Evolutionary conservation across 331 rosid genomes (phyloP).

Genomic region (Stylosanthes scabra): DNA sequence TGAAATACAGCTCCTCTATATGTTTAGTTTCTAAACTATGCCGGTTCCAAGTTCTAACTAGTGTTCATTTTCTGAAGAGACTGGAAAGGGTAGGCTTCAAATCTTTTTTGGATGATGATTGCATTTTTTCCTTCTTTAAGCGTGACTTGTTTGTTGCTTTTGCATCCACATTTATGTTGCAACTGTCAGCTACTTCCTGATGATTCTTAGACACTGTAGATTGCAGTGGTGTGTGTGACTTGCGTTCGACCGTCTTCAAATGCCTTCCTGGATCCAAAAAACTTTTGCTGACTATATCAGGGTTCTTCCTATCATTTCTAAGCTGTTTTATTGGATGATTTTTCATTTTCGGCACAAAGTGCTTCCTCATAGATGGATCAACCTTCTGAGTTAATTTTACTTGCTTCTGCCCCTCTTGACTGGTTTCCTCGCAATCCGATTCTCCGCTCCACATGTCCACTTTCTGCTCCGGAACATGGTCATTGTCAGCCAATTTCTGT

Average conservation of each 20-base stretch:
- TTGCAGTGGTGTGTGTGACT: slow-evolving; percentile 1
- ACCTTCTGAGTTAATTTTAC: slow-evolving; percentile 29
- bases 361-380: slow-evolving; percentile 36
- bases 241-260: slow-evolving; percentile 40
- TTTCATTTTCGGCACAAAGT: slow-evolving; percentile 24
- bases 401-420: slow-evolving; percentile 31
- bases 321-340: slow-evolving; percentile 23
- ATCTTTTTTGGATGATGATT: slow-evolving; percentile 9
- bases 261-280: slow-evolving; percentile 27
- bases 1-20: background rate
- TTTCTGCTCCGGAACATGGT: slow-evolving; percentile 36
- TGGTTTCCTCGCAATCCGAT: slow-evolving; percentile 33
- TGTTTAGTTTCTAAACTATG: slow-evolving; percentile 32
- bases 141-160: slow-evolving; percentile 10
- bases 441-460: slow-evolving; percentile 23
- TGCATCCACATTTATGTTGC: slow-evolving; percentile 31
- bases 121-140: slow-evolving; percentile 22
- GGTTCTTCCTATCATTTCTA: slow-evolving; percentile 39
- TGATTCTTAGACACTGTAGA: slow-evolving; percentile 37
- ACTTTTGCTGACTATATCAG: slow-evolving; percentile 21
- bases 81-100: slow-evolving; percentile 45
- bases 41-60: background rate
- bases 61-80: slow-evolving; percentile 50
- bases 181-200: slow-evolving; percentile 34
- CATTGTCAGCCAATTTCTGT: slow-evolving; percentile 44